Evolutionary conservation across 2,329 filamentous ascomycete species (phyloP), one percentile per base, ranked within the genome.

Genomic region (Sporothrix brunneoviolacea): DNA sequence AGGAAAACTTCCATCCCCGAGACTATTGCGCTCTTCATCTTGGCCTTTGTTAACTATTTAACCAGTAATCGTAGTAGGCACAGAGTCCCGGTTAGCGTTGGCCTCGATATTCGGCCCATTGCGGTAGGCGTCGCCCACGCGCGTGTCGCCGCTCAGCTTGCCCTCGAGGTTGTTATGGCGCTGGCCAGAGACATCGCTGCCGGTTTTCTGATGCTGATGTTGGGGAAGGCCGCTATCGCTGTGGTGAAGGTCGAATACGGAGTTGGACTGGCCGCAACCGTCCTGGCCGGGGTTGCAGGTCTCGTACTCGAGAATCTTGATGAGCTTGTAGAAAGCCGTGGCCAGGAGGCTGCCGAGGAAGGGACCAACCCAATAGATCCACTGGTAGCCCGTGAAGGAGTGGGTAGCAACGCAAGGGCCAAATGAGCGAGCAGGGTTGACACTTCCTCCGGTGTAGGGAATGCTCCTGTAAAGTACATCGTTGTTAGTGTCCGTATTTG

Each of bases 331-430:
- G 18, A 77, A 67, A 8, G 54, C 64, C n/a, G 66, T 71, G 1
- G 77, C 75, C 13, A 80, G 60, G 6, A 74, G 45, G 1, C 72
- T 58, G 0, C 78, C 78, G 45, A 77, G 62, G 9, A 71, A 62
- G 2, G 78, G 77, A 0, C 76, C 77, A 10, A 80, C 57, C 70
- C 74, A 77, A 64, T 76, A 78, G 57, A 77, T 76, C 74, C 74
- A 78, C 49, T 75, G 70, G 59, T 77, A 74, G 15, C 59, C 58
- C 1, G 65, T 62, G 58, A 77, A 76, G 1, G 46, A 54, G 4
- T 64, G 61, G 1, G 62, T 64, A 35, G 74, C 61, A 19, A 73
- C 69, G 22, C 68, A 72, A 8, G 74, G 74, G 2, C 75, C 75
- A 37, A 78, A 70, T 0, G 73, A 74, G 35, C 75, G 66, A 1